These are phyloP conservation scores for Erodium moschatum DNA, from an alignment of 441 rosid species.

Conservation along the genomic window DNA sequence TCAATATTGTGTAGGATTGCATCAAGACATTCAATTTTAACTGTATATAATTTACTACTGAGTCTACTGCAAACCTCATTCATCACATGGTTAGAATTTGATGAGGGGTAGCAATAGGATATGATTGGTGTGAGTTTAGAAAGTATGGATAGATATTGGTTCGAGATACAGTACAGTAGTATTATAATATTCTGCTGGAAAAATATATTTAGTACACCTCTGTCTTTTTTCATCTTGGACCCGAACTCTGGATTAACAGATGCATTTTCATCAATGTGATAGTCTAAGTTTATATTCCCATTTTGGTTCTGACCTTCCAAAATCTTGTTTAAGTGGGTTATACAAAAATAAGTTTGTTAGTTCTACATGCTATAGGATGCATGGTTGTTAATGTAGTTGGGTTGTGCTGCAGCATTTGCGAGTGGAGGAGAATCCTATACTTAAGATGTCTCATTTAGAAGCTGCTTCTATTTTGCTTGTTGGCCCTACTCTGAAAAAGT, in stretches of 20 bases:
- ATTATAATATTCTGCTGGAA: background rate
- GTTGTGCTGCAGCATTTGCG: conserved; percentile 73
- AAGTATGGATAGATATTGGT: background rate
- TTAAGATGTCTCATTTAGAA: conserved; percentile 90
- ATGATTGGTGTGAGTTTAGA: background rate
- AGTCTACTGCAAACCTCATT: background rate
- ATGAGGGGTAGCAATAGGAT: background rate
- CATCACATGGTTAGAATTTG: background rate
- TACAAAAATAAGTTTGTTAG: background rate
- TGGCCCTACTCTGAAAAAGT: conserved; percentile 91
- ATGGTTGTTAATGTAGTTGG: conserved; percentile 12
- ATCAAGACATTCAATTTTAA: background rate
- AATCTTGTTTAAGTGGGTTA: background rate
- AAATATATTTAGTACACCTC: background rate
- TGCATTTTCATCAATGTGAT: background rate
- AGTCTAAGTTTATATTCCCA: background rate
- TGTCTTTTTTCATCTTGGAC: background rate
- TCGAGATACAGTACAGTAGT: background rate
- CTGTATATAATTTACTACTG: background rate
- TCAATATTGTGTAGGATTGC: background rate
- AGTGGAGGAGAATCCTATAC: conserved; percentile 94
- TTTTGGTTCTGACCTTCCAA: background rate
- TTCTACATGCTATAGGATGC: background rate
- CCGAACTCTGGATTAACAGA: background rate
- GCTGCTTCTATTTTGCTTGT: conserved; percentile 92